Percentiles rank a stretch among this genome's conserved stretches.
Conservation (phyloP, 2,329 filamentous ascomycete genomes). For the Canariomyces notabilis region DNA sequence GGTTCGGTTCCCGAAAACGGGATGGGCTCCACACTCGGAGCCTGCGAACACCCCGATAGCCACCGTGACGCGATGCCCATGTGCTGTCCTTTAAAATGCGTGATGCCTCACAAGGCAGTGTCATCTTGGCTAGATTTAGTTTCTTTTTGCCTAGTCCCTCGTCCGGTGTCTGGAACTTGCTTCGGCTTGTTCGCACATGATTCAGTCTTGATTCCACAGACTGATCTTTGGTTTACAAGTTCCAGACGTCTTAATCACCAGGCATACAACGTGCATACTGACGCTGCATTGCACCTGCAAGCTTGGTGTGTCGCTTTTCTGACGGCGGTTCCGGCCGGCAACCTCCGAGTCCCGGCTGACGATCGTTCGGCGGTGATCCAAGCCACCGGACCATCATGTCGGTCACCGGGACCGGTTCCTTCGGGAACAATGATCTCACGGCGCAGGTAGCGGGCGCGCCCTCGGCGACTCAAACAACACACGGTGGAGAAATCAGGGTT, state of each 20-base stretch:
- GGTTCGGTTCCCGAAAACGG: too few species aligned
- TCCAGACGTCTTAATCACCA: too few species aligned
- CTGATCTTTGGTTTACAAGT: too few species aligned
- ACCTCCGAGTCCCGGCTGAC: not conserved
- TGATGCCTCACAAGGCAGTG: not conserved
- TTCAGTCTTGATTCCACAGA: too few species aligned
- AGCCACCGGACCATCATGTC: conserved; percentile 33
- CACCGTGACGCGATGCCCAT: too few species aligned
- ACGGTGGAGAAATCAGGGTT: conserved; percentile 27
- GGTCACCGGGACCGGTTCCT: conserved; percentile 37
- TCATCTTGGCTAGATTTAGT: too few species aligned
- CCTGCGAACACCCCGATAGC: conserved; percentile 22
- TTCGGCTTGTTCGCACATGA: too few species aligned
- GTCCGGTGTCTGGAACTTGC: too few species aligned
- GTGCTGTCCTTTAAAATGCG: conserved; percentile 10
- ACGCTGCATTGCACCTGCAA: too few species aligned
- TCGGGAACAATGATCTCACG: conserved; percentile 46
- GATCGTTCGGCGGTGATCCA: conserved; percentile 6
- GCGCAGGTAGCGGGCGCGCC: conserved; percentile 40
- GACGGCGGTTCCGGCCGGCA: too few species aligned
- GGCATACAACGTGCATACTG: too few species aligned
- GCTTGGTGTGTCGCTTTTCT: not conserved
- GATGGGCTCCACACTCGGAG: conserved; percentile 18
- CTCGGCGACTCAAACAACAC: conserved; percentile 24
- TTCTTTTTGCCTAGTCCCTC: too few species aligned